Conservation (phyloP, 2,329 filamentous ascomycete species). For the Aureobasidium sp. region DNA sequence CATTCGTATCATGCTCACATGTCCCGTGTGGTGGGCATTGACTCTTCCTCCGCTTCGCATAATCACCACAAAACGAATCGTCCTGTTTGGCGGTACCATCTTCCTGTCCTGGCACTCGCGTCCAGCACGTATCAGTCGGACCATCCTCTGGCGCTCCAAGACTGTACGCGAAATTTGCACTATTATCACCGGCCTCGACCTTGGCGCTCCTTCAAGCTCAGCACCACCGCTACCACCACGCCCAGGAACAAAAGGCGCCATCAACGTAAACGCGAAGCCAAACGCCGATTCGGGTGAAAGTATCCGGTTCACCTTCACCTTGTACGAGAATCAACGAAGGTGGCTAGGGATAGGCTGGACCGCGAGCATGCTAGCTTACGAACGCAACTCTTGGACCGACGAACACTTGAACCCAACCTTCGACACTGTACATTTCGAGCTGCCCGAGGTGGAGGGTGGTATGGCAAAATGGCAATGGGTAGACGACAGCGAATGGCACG, state of each 20-base stretch:
- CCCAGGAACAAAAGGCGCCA: slow-evolving; percentile 47
- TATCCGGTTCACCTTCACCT: slow-evolving; percentile 95
- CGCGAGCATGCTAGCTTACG: slow-evolving; percentile 88
- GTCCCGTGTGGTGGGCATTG: slow-evolving; percentile 87
- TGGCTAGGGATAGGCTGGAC: slow-evolving; percentile 99
- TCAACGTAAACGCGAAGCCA: slow-evolving; percentile 48
- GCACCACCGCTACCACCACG: slow-evolving; percentile 43
- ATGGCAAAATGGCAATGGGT: slow-evolving; percentile 83
- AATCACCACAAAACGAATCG: slow-evolving; percentile 85
- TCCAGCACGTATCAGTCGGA: slow-evolving; percentile 84
- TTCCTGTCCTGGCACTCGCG: slow-evolving; percentile 93
- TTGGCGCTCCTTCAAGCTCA: slow-evolving; percentile 55
- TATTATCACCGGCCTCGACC: slow-evolving; percentile 83
- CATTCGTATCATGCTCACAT: slow-evolving; percentile 87
- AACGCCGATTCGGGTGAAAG: slow-evolving; percentile 62
- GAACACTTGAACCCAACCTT: slow-evolving; percentile 90
- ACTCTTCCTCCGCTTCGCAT: slow-evolving; percentile 86
- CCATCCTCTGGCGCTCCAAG: slow-evolving; percentile 90
- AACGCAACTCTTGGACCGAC: slow-evolving; percentile 93
- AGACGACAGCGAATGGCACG: slow-evolving; percentile 83
- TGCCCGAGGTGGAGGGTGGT: slow-evolving; percentile 72
- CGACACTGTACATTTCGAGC: slow-evolving; percentile 74
- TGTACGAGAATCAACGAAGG: slow-evolving; percentile 96
- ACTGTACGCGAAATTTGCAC: slow-evolving; percentile 74
- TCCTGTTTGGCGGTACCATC: slow-evolving; percentile 88